Evolutionary conservation across 2,329 filamentous ascomycete genomes (phyloP), one percentile per base, ranked within the genome.

Genomic region (Fusarium dimerum): DNA sequence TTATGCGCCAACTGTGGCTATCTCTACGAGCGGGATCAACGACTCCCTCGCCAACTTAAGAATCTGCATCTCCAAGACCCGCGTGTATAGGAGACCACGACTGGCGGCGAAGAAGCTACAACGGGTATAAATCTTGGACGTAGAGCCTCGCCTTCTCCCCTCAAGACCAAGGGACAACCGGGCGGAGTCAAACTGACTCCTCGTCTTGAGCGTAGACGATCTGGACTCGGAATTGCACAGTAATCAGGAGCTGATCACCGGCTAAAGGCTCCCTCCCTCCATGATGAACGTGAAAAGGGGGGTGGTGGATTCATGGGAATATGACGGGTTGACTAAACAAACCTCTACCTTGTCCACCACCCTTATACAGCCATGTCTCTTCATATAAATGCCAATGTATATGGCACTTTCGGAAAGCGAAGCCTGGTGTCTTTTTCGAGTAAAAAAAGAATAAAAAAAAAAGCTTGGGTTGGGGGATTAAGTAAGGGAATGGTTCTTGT

Each of bases 1-100:
- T 83, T 97, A 5, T 97, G 93, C 76, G 89, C 92, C 73, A 97
- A 96, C 70, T 97, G 93, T 70, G 93, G 92, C 51, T 87, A 92
- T 62, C 75, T 93, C 17, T 97, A 89, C 69, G 93, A 97, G 73
- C 87, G 91, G 49, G 90, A 95, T 71, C 88, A 90, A 72, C 86
- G 87, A 59, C 79, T 96, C 1, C 92, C 93, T 9, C 71, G 73
- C 20, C 73, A 74, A 56, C 75, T 68, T 41, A 72, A 72, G 66
- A 74, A 75, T 55, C 62, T 75, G 45, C 69, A 76, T 61, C 51
- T 70, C 48, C 59, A 68, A 50, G 66, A 71, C 48, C 57, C 68
- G 47, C 69, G 68, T 50, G 61, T 61, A 52, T 73, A 70, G 64
- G 54, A 62, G 50, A 32, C 56, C 48, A 53, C 54, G 54, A 48